These are phyloP conservation scores for Tubosaeta sp. DNA, from an alignment of 768 basidiomycete species.

Conservation along the genomic window DNA sequence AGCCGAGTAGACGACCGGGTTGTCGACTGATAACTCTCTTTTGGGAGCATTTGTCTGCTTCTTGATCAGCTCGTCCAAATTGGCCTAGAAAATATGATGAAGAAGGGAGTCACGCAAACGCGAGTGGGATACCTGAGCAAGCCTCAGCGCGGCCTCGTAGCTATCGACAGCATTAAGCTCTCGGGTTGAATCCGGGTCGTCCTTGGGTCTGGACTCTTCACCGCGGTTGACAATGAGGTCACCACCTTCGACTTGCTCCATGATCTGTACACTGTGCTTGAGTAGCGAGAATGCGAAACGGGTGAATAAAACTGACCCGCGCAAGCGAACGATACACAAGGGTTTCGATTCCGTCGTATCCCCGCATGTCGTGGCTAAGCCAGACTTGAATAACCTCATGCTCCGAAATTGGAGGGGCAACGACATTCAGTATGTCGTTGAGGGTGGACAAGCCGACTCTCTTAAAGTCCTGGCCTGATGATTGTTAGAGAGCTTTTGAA, in stretches of 20 bases:
- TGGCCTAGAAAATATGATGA: constrained; percentile 48
- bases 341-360: constrained; percentile 92
- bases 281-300: background rate
- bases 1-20: constrained; percentile 79
- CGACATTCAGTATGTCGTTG: constrained; percentile 89
- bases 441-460: constrained; percentile 84
- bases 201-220: constrained; percentile 69
- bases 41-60: constrained; percentile 41
- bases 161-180: constrained; percentile 83
- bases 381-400: constrained; percentile 97
- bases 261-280: constrained; percentile 47
- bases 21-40: constrained; percentile 33
- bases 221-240: constrained; percentile 86
- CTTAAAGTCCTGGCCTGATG: constrained; percentile 82
- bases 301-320: constrained; percentile 48
- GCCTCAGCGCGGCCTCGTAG: constrained; percentile 77
- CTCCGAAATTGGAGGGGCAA: constrained; percentile 97
- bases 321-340: constrained; percentile 88
- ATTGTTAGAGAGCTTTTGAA: background rate
- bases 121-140: constrained; percentile 61
- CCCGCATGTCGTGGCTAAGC: constrained; percentile 94
- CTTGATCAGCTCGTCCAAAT: constrained; percentile 72
- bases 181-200: constrained; percentile 42
- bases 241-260: constrained; percentile 93
- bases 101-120: background rate